A percentile compares a stretch with the other conserved stretches of the same genome.
Evolutionary conservation across 805 yeast genomes (phyloP).

Genomic region (Yueomyces sinensis): DNA sequence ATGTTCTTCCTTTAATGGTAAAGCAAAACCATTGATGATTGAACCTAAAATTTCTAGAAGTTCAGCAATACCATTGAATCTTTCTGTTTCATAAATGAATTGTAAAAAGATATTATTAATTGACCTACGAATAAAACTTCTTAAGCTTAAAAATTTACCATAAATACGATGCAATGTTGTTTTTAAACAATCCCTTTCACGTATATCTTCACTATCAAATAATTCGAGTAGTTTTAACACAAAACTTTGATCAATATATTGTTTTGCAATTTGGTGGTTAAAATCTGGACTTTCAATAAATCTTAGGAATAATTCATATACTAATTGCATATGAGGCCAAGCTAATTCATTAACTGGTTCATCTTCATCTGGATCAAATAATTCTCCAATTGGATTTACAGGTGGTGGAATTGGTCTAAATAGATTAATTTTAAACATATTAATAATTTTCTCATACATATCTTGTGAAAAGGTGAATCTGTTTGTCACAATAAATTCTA

Average conservation of each 20-base stretch:
- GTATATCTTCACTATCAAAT: constrained; percentile 91
- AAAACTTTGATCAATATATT: constrained; percentile 84
- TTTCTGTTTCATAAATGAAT: constrained; percentile 87
- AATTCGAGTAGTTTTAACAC: constrained; percentile 70
- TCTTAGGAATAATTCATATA: constrained; percentile 84
- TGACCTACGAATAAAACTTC: constrained; percentile 84
- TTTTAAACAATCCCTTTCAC: constrained; percentile 90
- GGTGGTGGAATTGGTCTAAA: constrained; percentile 98
- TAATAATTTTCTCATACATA: constrained; percentile 77
- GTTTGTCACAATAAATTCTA: constrained; percentile 73
- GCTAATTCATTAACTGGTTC: constrained; percentile 94
- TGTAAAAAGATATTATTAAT: constrained; percentile 87
- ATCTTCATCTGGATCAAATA: constrained; percentile 96
- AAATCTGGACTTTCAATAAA: constrained; percentile 93
- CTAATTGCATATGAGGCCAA: constrained; percentile 98
- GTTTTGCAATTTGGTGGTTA: constrained; percentile 85
- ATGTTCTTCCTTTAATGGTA: constrained; percentile 95
- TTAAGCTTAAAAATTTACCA: constrained; percentile 81
- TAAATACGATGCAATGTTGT: constrained; percentile 92
- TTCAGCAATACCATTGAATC: constrained; percentile 94
- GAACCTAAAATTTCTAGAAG: constrained; percentile 89
- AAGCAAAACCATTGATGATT: constrained; percentile 93
- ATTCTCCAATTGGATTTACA: constrained; percentile 91
- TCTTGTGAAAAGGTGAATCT: constrained; percentile 81
- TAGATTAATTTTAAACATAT: constrained; percentile 78